Conservation (phyloP, 345 rosid species). For the Pistacia atlantica region DNA sequence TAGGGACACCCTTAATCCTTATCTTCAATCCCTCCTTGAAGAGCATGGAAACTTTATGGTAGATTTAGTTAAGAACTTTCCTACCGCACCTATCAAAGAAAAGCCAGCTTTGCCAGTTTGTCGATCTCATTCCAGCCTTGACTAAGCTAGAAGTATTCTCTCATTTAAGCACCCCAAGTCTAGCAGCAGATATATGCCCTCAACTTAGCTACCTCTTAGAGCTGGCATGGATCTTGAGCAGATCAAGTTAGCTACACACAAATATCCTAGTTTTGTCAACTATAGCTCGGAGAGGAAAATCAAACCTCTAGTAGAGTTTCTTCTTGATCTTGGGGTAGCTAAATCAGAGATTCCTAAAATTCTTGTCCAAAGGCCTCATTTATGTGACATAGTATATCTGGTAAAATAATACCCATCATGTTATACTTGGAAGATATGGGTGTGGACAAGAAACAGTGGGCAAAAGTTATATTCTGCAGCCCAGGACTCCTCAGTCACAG, state of each 20-base stretch:
- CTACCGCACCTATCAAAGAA: not conserved
- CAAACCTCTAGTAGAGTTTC: conserved; percentile 40
- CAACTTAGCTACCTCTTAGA: conserved; percentile 41
- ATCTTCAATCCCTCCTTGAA: not conserved
- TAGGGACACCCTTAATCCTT: not conserved
- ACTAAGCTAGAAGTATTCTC: conserved; percentile 59
- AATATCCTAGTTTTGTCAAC: conserved; percentile 70
- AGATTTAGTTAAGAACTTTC: no score
- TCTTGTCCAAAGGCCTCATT: conserved; percentile 69
- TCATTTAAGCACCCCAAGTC: conserved; percentile 57
- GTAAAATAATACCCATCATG: conserved; percentile 78
- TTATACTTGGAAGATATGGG: conserved; percentile 65
- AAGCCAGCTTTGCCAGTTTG: not conserved
- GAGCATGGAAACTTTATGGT: not conserved
- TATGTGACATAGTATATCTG: conserved; percentile 70
- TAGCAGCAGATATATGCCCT: conserved; percentile 62
- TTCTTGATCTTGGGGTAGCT: conserved; percentile 9
- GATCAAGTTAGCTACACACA: conserved; percentile 59
- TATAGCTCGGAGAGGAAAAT: conserved; percentile 77
- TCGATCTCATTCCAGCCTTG: conserved; percentile 30
- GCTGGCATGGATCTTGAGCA: not conserved
- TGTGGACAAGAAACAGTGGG: conserved; percentile 43
- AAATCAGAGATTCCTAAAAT: conserved; percentile 60
- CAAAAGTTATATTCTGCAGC: conserved; percentile 37
- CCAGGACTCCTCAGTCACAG: conserved; percentile 45